Conservation (phyloP, 2,329 filamentous ascomycete species). For the Aphanoascus verrucosus region DNA sequence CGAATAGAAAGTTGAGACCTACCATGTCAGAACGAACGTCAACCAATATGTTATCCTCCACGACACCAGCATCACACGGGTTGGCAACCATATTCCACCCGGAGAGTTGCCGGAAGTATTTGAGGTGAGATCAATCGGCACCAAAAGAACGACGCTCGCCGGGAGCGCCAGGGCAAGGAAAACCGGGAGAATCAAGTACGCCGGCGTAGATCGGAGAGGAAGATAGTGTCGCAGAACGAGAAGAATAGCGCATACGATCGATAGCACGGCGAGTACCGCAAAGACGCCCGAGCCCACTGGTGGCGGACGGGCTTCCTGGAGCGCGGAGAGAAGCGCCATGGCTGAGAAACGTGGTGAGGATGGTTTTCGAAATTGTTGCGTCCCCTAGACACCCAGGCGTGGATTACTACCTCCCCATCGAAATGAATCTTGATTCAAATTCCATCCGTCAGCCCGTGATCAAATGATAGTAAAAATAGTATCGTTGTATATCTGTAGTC, state of each 20-base stretch:
- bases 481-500: background rate
- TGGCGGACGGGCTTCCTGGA: constrained; percentile 16
- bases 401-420: too few relatives aligned
- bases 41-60: constrained; percentile 98
- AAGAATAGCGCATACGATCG: constrained; percentile 66
- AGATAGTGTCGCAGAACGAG: constrained; percentile 82
- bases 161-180: constrained; percentile 94
- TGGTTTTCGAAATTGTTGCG: background rate
- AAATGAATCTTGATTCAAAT: background rate
- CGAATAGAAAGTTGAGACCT: constrained; percentile 21
- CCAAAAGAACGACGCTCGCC: constrained; percentile 78
- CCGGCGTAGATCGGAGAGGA: constrained; percentile 78
- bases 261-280: constrained; percentile 57
- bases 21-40: constrained; percentile 92
- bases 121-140: constrained; percentile 91
- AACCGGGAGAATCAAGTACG: constrained; percentile 79
- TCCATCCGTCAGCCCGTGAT: background rate
- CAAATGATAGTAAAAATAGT: background rate
- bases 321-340: constrained; percentile 8
- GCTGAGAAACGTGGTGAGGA: background rate
- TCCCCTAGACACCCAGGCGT: background rate
- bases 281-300: constrained; percentile 73
- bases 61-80: constrained; percentile 65
- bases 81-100: constrained; percentile 78
- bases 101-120: constrained; percentile 63